phyloP scores from a whole-genome alignment of 2,329 filamentous ascomycete species.

The Aaosphaeria arxii region DNA sequence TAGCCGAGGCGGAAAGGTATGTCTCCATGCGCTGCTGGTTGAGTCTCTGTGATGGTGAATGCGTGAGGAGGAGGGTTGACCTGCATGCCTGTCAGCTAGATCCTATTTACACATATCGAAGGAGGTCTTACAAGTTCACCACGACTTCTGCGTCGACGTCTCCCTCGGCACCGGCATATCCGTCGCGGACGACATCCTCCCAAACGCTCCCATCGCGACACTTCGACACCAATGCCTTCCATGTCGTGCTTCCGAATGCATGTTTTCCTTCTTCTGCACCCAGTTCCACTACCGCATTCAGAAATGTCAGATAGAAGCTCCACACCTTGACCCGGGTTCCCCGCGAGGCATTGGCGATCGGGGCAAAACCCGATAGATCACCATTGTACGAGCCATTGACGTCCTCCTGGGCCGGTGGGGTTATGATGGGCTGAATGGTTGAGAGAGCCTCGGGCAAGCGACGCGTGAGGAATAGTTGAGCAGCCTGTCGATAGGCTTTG shows the following conservation, averaged over 20 bases:
- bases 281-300: conserved; percentile 88
- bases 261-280: conserved; percentile 87
- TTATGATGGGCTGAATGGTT: conserved; percentile 79
- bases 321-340: conserved; percentile 91
- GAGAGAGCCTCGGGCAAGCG: conserved; percentile 86
- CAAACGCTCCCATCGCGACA: conserved; percentile 89
- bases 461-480: conserved; percentile 90
- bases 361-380: conserved; percentile 50
- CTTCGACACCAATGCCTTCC: conserved; percentile 76
- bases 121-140: conserved; percentile 67
- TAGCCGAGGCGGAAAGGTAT: conserved; percentile 75
- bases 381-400: conserved; percentile 14
- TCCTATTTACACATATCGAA: not conserved
- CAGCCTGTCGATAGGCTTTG: conserved; percentile 90
- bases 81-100: conserved; percentile 44
- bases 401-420: conserved; percentile 44
- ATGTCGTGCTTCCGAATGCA: conserved; percentile 80
- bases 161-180: conserved; percentile 84
- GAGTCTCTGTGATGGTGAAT: conserved; percentile 75
- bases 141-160: conserved; percentile 95
- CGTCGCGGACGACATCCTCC: conserved; percentile 85
- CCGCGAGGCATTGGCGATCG: conserved; percentile 75
- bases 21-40: conserved; percentile 88
- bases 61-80: conserved; percentile 85
- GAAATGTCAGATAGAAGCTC: conserved; percentile 91